Evolutionary conservation across 805 yeast genomes (phyloP).

Genomic region (Hanseniaspora lachancei): DNA sequence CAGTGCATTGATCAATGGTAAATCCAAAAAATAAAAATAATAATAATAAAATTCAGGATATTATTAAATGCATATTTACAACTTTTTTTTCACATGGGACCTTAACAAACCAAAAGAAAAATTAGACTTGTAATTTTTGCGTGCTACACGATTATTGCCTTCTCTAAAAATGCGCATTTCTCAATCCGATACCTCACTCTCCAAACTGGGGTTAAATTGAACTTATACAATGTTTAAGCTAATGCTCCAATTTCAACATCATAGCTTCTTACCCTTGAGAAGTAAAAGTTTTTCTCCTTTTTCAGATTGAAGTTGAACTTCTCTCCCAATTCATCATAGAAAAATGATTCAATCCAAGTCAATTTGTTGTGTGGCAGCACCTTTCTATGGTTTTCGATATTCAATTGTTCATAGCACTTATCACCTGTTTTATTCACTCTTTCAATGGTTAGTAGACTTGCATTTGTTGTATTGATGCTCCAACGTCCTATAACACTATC

Average conservation of each 20-base stretch:
- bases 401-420: conserved; percentile 48
- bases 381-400: conserved; percentile 46
- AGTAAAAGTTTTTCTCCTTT: conserved; percentile 70
- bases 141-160: too few relatives aligned
- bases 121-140: too few relatives aligned
- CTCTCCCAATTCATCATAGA: conserved; percentile 43
- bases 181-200: too few relatives aligned
- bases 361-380: conserved; percentile 52
- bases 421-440: conserved; percentile 50
- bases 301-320: conserved; percentile 43
- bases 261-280: conserved; percentile 45
- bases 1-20: not conserved
- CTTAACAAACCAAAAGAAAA: not conserved
- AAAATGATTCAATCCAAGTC: conserved; percentile 56
- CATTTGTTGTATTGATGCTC: conserved; percentile 40
- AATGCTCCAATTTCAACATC: conserved; percentile 9
- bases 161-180: too few relatives aligned
- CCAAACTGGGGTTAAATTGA: not conserved
- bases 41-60: too few relatives aligned
- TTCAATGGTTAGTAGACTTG: conserved; percentile 37
- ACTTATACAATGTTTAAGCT: not conserved
- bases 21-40: not conserved
- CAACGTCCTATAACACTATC: conserved; percentile 41
- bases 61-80: not conserved
- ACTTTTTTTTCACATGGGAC: conserved; percentile 8